Base-by-base conservation (phyloP, 1,284 basidiomycete species). In the Vanrija humicola region DNA sequence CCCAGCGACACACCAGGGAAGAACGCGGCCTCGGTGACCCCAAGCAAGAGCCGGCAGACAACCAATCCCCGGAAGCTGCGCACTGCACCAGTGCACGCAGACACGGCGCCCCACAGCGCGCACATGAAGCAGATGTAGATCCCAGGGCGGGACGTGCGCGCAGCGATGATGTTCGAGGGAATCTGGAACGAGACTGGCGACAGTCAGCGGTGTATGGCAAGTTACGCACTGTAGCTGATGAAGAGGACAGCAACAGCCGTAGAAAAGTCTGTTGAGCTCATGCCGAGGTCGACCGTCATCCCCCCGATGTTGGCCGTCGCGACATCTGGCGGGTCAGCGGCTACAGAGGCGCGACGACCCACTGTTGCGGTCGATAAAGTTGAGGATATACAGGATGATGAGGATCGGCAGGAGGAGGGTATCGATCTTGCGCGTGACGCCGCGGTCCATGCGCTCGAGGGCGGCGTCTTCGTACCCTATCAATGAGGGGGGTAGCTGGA, bases 91-190 rank as follows among this genome's bases (percentile, higher is more conserved):
- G 69, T 72, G 38, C 62, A 64, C 5, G 51, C 69, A 7, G 69
- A 70, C 43, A 74, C 63, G 12, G 64, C 25, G 46, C 72, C 72
- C 72, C 72, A 73, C 1, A 61, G 26, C 9, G 48, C 65, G 43
- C 66, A 70, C 58, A 59, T n/a, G 23, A 12, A 7, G 38, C 47
- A 48, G n/a, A 42, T 48, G 47, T 48, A 48, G 47, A 18, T 43
- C 61, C 64, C 26, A 23, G 62, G 48, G 16, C 43, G 38, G 26
- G 43, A 4, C 16, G 38, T 23, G 9, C 50, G 50, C 7, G 18
- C 18, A 7, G 29, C 8, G 46, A 54, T 48, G 38, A 73, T 70
- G 57, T 74, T 72, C 29, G 61, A 64, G 7, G 67, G 67, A 15
- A 72, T 48, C 45, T 70, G 69, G 19, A 70, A 63, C 4, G 60